Evolutionary conservation across 306 rosid genomes (phyloP).

Genomic region (Lablab purpureus): DNA sequence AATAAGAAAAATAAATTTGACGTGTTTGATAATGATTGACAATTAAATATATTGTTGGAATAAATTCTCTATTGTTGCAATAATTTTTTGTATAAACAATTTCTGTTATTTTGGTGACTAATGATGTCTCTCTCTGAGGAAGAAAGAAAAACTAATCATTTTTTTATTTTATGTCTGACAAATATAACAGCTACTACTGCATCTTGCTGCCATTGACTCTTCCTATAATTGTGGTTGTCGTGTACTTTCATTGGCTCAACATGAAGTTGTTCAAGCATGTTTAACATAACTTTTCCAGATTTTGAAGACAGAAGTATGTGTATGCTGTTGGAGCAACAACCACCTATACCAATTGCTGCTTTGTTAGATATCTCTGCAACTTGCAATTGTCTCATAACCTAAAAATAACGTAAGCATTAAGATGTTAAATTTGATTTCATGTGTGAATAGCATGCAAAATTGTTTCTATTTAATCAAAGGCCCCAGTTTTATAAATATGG

Average conservation of each 20-base stretch:
- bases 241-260: conserved; percentile 88
- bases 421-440: too few species aligned
- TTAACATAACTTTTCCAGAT: conserved; percentile 41
- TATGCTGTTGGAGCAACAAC: conserved; percentile 9
- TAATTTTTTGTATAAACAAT: conserved; percentile 16
- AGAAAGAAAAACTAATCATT: too few species aligned
- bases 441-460: too few species aligned
- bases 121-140: neutral
- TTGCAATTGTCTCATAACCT: too few species aligned
- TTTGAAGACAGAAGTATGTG: neutral
- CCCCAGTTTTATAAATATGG: too few species aligned
- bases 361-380: neutral
- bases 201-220: conserved; percentile 87
- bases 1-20: neutral
- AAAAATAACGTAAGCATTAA: too few species aligned
- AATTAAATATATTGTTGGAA: neutral
- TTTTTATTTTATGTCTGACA: conserved; percentile 33
- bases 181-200: conserved; percentile 71
- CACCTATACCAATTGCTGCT: neutral
- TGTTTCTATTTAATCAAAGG: too few species aligned
- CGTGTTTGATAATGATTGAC: neutral
- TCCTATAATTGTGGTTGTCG: conserved; percentile 75
- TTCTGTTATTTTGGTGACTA: neutral
- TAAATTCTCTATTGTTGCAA: neutral
- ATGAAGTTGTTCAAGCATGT: conserved; percentile 95